Percentiles rank a stretch among this genome's conserved stretches.
phyloP scores from a whole-genome alignment of 345 rosid genomes.

The Murraya paniculata region DNA sequence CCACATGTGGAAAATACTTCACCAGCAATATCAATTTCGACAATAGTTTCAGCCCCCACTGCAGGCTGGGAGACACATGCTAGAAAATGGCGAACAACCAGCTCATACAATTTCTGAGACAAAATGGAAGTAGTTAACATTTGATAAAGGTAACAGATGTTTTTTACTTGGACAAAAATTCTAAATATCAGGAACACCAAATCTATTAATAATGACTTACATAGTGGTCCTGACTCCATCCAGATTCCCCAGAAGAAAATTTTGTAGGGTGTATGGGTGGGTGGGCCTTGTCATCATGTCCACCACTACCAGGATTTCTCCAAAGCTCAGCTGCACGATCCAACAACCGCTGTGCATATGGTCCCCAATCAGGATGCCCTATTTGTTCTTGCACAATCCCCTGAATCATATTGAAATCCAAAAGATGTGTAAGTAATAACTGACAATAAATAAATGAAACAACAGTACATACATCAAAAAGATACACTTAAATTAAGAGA shows the following conservation, averaged over 20 bases:
- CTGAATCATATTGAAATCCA: conserved; percentile 38
- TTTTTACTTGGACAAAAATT: background rate
- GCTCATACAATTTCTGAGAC: conserved; percentile 78
- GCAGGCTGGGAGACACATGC: conserved; percentile 99
- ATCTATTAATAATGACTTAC: conserved; percentile 33
- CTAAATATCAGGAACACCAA: background rate
- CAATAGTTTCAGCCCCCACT: conserved; percentile 89
- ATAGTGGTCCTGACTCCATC: conserved; percentile 89
- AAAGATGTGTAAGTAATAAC: conserved; percentile 17
- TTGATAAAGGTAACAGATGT: background rate
- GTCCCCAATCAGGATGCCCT: conserved; percentile 88
- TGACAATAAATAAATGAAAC: background rate
- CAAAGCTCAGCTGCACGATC: conserved; percentile 78
- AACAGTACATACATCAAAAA: background rate
- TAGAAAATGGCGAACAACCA: conserved; percentile 94
- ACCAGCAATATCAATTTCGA: conserved; percentile 93
- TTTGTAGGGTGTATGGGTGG: conserved; percentile 99
- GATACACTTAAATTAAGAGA: background rate
- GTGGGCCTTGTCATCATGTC: conserved; percentile 98
- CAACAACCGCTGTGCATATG: conserved; percentile 75
- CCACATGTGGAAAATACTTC: conserved; percentile 87
- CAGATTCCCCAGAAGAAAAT: conserved; percentile 76
- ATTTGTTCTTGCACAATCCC: conserved; percentile 81
- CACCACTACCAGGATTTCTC: conserved; percentile 95
- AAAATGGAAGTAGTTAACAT: conserved; percentile 12